Evolutionary conservation across 1,139 yeast genomes (phyloP), one percentile per base, ranked within the genome.

Genomic region (Magnusiomyces suaveolens): DNA sequence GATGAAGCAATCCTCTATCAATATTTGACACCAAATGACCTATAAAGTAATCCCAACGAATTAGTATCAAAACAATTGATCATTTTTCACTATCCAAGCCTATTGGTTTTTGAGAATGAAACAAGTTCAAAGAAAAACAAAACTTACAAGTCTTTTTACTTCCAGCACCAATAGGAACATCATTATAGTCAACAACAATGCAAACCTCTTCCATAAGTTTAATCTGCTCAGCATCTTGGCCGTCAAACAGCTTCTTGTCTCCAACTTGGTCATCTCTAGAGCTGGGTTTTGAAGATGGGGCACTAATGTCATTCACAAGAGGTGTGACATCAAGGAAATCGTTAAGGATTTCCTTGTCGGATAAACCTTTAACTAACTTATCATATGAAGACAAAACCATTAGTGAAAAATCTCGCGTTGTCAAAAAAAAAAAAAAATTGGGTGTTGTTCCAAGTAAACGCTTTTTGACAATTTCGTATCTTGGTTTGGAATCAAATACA

Each of bases 161-260:
- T 18, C 94, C 97, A 2, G 96, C 90, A 26, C 97, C 98, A 52
- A 89, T 75, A 10, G 97, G 96, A 54, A 68, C 73, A 69, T 92
- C 98, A 64, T 89, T 72, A 74, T 86, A 83, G 69, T 92, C 96
- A 60, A 90, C 76, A 2, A 92, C 96, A 60, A 92, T 89, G 71
- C 99, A 92, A 60, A 90, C 83, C 71, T 92, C 99, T 63, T 89
- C 95, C 99, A 94, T 92, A 61, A 92, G 77, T 65, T 82, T 80
- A 70, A 92, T 88, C 71, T 92, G 99, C 69, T 90, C 97, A 65
- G 84, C 85, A 68, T 92, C 96, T 63, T 89, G 95, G 24, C 97
- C 97, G 10, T 76, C 77, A 61, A 89, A 86, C 36, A 85, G 67
- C 41, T 61, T 62, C 26, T 57, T 56, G 50, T 62, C 67, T 24